A percentile compares a stretch with the other conserved stretches of the same genome.
These are phyloP conservation scores for Phytophthora macrochlamydospora DNA, from an alignment of 352 stramenopile species.

Conservation along the genomic window DNA sequence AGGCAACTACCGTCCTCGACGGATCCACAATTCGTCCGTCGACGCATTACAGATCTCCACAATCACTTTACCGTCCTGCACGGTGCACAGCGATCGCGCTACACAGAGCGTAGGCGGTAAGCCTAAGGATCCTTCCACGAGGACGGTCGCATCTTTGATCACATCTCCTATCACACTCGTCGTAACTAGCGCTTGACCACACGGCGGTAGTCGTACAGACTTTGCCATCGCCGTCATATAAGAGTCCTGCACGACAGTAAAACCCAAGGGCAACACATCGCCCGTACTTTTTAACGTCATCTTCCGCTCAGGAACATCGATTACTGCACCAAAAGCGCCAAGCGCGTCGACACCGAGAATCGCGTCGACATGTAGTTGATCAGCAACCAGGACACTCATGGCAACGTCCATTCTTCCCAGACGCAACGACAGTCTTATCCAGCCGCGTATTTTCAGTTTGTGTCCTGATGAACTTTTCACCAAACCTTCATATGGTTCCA, in stretches of 20 bases:
- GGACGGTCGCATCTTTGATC: background rate
- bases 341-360: conserved; percentile 9
- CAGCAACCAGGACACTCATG: background rate
- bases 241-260: background rate
- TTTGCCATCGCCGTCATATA: background rate
- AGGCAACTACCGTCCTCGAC: background rate
- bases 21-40: conserved; percentile 7
- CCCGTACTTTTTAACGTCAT: conserved; percentile 1
- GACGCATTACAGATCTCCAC: conserved; percentile 11
- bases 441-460: background rate
- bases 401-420: background rate
- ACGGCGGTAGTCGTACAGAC: background rate
- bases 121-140: conserved; percentile 1
- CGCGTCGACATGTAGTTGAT: conserved; percentile 2
- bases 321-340: conserved; percentile 2
- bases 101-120: conserved; percentile 1
- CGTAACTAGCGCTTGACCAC: background rate
- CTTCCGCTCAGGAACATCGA: conserved; percentile 7
- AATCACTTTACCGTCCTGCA: background rate
- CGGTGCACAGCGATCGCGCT: background rate
- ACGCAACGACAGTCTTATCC: background rate
- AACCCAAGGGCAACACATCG: conserved; percentile 1
- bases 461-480: conserved; percentile 7
- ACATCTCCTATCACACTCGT: background rate
- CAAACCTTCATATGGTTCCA: background rate